These are phyloP conservation scores for Oryza meyeriana DNA, from an alignment of 176 grass and related monocot genomes.

Conservation along the genomic window DNA sequence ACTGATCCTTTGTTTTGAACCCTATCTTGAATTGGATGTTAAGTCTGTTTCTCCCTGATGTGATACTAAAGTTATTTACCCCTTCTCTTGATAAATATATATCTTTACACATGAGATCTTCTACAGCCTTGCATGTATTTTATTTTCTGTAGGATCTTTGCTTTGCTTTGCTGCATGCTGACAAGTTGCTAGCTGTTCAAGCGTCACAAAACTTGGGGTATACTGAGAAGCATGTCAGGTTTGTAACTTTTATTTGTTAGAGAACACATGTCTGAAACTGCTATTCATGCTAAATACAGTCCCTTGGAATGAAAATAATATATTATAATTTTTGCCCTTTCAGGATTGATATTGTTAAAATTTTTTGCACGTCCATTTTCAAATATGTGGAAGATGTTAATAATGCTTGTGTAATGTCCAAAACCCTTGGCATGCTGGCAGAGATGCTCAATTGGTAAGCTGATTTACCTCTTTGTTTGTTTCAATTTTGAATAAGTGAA, in stretches of 20 bases:
- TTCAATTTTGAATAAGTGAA: slow-evolving; percentile 1
- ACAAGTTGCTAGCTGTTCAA: slow-evolving; percentile 44
- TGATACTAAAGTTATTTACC: slow-evolving; percentile 13
- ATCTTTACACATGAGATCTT: background rate
- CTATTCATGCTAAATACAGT: slow-evolving; percentile 15
- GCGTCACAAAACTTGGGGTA: slow-evolving; percentile 48
- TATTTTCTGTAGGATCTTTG: slow-evolving; percentile 50
- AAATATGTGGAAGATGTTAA: slow-evolving; percentile 58
- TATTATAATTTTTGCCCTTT: slow-evolving; percentile 31
- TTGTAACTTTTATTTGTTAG: slow-evolving; percentile 14
- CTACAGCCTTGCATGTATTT: slow-evolving; percentile 2
- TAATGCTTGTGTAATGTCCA: slow-evolving; percentile 56
- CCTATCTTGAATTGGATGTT: background rate
- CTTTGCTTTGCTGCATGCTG: slow-evolving; percentile 63
- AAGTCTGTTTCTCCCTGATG: slow-evolving; percentile 9
- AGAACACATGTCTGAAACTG: slow-evolving; percentile 44
- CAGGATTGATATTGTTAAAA: slow-evolving; percentile 81
- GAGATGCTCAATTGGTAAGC: slow-evolving; percentile 89
- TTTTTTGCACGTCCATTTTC: slow-evolving; percentile 70
- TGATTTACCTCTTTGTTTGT: background rate
- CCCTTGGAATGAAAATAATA: slow-evolving; percentile 14
- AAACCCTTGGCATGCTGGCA: slow-evolving; percentile 64
- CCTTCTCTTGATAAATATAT: background rate
- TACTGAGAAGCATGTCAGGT: slow-evolving; percentile 64
- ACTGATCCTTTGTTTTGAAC: background rate